Percentiles rank a stretch among this genome's conserved stretches.
phyloP scores from a whole-genome alignment of 2,329 filamentous ascomycete species.

The Alternaria arbusti region DNA sequence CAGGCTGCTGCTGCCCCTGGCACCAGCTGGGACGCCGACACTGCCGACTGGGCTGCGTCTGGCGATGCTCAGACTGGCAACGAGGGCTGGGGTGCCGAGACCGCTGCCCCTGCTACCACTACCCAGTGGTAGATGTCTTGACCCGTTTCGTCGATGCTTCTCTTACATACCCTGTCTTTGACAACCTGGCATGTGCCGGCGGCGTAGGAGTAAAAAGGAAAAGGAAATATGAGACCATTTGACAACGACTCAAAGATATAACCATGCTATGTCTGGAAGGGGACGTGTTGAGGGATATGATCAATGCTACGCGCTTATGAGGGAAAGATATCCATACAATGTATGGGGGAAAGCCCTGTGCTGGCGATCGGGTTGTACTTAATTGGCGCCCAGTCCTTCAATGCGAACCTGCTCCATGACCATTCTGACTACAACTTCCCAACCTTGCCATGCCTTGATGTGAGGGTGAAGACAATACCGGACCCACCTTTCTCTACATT shows the following conservation, averaged over 20 bases:
- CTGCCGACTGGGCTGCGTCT: slow-evolving; percentile 72
- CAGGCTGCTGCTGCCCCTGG: slow-evolving; percentile 66
- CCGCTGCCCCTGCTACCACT: slow-evolving; percentile 41
- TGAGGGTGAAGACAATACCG: neutral
- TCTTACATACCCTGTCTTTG: slow-evolving; percentile 46
- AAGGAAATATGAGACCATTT: slow-evolving; percentile 34
- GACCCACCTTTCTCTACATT: too few relatives aligned
- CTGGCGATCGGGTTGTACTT: slow-evolving; percentile 81
- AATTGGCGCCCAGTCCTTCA: slow-evolving; percentile 71
- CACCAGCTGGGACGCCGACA: slow-evolving; percentile 70
- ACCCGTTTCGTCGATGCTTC: slow-evolving; percentile 19
- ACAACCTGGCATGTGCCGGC: slow-evolving; percentile 23
- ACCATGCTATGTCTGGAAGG: slow-evolving; percentile 18
- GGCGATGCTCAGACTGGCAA: slow-evolving; percentile 53
- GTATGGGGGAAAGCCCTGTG: slow-evolving; percentile 97
- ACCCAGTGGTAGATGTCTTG: slow-evolving; percentile 54
- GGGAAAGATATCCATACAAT: slow-evolving; percentile 92
- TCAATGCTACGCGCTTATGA: slow-evolving; percentile 80
- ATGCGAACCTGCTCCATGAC: slow-evolving; percentile 25
- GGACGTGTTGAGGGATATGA: slow-evolving; percentile 34
- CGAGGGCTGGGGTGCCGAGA: slow-evolving; percentile 59
- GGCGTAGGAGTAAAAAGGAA: slow-evolving; percentile 42
- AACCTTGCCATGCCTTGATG: neutral
- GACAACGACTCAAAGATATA: slow-evolving; percentile 12
- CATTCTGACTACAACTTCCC: neutral